Evolutionary conservation across 768 basidiomycete species (phyloP).

Genomic region (Termitomyces heimii): DNA sequence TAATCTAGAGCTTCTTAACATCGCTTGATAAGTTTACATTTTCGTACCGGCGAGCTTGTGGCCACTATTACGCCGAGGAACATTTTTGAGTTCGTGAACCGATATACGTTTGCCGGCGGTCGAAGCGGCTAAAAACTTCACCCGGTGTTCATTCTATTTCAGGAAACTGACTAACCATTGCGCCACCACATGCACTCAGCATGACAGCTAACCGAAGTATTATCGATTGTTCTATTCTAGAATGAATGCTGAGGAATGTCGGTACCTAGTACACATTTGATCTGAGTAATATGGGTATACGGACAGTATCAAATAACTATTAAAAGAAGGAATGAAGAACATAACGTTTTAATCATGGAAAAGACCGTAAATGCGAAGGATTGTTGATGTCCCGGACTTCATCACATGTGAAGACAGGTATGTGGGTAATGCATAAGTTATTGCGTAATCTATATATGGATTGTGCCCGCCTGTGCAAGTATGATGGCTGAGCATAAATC

Average conservation of each 20-base stretch:
- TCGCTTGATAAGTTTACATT: not conserved
- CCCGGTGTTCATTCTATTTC: conserved; percentile 1
- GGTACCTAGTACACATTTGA: conserved; percentile 16
- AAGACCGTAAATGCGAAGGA: conserved; percentile 19
- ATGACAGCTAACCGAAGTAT: not conserved
- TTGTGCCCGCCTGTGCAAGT: conserved; percentile 2
- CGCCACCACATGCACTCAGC: conserved; percentile 4
- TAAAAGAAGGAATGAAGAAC: conserved; percentile 5
- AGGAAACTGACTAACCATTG: conserved; percentile 4
- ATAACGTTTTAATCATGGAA: conserved; percentile 10
- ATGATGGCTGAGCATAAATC: not conserved
- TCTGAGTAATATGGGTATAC: conserved; percentile 15
- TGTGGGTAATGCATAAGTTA: conserved; percentile 11
- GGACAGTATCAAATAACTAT: conserved; percentile 5
- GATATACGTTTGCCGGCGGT: conserved; percentile 4
- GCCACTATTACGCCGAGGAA: conserved; percentile 2
- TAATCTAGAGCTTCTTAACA: conserved; percentile 2
- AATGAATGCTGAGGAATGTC: conserved; percentile 11
- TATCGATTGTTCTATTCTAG: conserved; percentile 5
- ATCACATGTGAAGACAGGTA: conserved; percentile 9
- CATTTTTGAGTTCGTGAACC: not conserved
- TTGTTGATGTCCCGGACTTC: conserved; percentile 11
- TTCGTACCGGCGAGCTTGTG: not conserved
- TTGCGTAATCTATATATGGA: conserved; percentile 6
- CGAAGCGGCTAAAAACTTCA: conserved; percentile 1